Conservation (phyloP, 768 basidiomycete genomes). For the Amanita phalloides region DNA sequence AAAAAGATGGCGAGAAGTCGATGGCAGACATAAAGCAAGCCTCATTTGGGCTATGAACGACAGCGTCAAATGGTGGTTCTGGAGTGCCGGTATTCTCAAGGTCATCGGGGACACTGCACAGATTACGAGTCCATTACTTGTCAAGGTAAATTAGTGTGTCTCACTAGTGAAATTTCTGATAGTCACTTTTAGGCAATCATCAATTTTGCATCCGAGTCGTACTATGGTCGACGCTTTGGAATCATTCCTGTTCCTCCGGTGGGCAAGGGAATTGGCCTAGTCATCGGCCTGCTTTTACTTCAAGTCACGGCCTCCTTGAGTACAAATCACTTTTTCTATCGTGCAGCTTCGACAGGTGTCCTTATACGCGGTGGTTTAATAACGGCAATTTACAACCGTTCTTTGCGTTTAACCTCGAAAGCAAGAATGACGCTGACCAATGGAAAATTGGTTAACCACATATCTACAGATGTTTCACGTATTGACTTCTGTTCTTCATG, state of each 20-base stretch:
- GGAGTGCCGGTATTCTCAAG: constrained; percentile 53
- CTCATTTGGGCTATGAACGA: constrained; percentile 65
- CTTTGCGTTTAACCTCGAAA: constrained; percentile 66
- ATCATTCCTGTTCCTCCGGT: constrained; percentile 25
- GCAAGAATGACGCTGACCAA: constrained; percentile 75
- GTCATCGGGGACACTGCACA: constrained; percentile 62
- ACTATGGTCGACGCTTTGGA: constrained; percentile 30
- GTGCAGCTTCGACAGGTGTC: constrained; percentile 63
- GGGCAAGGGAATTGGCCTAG: constrained; percentile 61
- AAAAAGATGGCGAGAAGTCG: constrained; percentile 50
- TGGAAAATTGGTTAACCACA: constrained; percentile 88
- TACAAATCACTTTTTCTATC: constrained; percentile 80
- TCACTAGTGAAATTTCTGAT: background rate
- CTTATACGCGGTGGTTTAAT: constrained; percentile 79
- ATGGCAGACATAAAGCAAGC: constrained; percentile 55
- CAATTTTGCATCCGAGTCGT: constrained; percentile 57
- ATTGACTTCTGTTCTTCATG: constrained; percentile 82
- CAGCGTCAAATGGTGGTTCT: constrained; percentile 69
- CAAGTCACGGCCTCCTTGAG: constrained; percentile 58
- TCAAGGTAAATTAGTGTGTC: constrained; percentile 45
- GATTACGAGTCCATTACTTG: constrained; percentile 64
- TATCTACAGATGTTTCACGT: constrained; percentile 84
- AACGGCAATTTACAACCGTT: constrained; percentile 74
- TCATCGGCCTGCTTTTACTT: constrained; percentile 57
- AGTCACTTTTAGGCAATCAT: constrained; percentile 44